phyloP scores from a whole-genome alignment of 2,329 filamentous ascomycete genomes.

The Hymenoscyphus fraxineus region DNA sequence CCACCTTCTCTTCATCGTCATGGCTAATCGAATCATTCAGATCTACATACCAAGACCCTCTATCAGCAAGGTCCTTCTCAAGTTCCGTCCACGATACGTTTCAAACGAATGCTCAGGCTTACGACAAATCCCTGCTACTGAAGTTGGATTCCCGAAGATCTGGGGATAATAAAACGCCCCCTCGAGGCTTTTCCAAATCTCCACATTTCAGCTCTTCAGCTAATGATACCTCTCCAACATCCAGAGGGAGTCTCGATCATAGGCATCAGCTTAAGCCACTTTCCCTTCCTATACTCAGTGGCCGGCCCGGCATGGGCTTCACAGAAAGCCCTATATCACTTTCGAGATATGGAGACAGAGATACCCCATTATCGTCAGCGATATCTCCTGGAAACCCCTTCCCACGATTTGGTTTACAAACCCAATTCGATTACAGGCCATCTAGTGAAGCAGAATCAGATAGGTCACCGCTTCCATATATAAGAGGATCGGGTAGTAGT shows the following conservation, averaged over 20 bases:
- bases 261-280: constrained; percentile 35
- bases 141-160: constrained; percentile 34
- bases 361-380: constrained; percentile 30
- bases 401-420: constrained; percentile 22
- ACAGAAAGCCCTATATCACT: constrained; percentile 31
- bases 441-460: constrained; percentile 33
- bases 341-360: constrained; percentile 32
- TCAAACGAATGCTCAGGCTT: constrained; percentile 36
- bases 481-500: constrained; percentile 45
- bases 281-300: constrained; percentile 34
- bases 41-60: constrained; percentile 27
- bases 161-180: constrained; percentile 34
- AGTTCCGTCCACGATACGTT: constrained; percentile 36
- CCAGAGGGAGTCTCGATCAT: constrained; percentile 31
- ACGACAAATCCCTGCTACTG: constrained; percentile 38
- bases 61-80: constrained; percentile 30
- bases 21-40: constrained; percentile 17
- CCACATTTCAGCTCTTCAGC: constrained; percentile 32
- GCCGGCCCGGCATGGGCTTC: constrained; percentile 25
- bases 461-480: constrained; percentile 30
- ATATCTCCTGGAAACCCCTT: constrained; percentile 30
- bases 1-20: background rate
- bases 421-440: constrained; percentile 31
- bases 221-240: constrained; percentile 35
- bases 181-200: constrained; percentile 27